Conservation (phyloP, 805 yeast species). For the Candida ascalaphidarum region DNA sequence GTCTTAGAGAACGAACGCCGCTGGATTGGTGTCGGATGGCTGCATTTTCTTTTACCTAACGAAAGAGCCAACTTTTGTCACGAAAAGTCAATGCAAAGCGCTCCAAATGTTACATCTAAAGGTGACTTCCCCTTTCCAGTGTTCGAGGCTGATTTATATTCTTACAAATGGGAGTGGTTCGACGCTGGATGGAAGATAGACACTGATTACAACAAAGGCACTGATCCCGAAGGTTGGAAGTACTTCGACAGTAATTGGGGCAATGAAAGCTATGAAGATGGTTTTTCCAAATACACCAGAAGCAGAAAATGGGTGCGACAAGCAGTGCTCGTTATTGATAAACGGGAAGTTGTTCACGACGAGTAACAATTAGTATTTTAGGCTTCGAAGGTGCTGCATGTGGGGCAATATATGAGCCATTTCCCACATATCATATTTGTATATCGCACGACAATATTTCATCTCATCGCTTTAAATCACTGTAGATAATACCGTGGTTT, state of each 20-base stretch:
- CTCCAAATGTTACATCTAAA: constrained; percentile 14
- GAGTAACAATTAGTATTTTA: too few species aligned
- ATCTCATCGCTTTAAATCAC: too few species aligned
- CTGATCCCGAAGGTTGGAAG: constrained; percentile 42
- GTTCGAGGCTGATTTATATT: constrained; percentile 24
- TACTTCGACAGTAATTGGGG: constrained; percentile 48
- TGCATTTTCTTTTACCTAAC: constrained; percentile 38
- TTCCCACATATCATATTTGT: too few species aligned
- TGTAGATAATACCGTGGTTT: too few species aligned
- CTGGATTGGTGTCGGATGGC: constrained; percentile 59
- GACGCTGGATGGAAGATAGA: constrained; percentile 46
- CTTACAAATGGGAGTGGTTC: constrained; percentile 49
- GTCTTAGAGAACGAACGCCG: constrained; percentile 51
- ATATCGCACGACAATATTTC: too few species aligned
- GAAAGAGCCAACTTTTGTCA: constrained; percentile 45
- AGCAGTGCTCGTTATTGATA: constrained; percentile 26
- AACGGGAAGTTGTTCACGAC: constrained; percentile 6
- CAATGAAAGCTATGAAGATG: constrained; percentile 29
- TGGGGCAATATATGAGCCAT: too few species aligned
- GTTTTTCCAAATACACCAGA: constrained; percentile 43
- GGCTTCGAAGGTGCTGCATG: too few species aligned
- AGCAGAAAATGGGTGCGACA: constrained; percentile 42
- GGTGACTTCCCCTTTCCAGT: constrained; percentile 39
- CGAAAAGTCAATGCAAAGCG: constrained; percentile 20
- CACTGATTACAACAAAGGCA: constrained; percentile 24